Percentiles rank a stretch among this genome's conserved stretches.
Evolutionary conservation across 352 stramenopile genomes (phyloP).

Genomic region (Pythium sp.): DNA sequence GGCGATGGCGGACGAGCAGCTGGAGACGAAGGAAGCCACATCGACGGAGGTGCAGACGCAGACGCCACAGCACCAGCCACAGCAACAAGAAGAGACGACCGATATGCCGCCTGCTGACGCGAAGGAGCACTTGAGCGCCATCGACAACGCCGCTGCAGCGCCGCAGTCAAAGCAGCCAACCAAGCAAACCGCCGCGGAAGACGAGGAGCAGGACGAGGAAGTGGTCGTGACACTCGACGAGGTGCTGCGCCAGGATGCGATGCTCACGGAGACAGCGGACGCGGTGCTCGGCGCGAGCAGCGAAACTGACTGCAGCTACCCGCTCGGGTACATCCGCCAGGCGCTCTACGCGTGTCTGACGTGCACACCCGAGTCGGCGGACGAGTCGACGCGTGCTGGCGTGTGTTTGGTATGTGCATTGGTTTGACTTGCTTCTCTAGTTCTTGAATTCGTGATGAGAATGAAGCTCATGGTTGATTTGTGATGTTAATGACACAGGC

Average conservation of each 20-base stretch:
- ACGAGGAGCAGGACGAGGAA: conserved; percentile 41
- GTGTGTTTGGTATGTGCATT: conserved; percentile 43
- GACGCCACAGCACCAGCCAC: not conserved
- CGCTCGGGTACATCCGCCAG: conserved; percentile 65
- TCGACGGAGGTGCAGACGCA: not conserved
- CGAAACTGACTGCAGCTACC: conserved; percentile 65
- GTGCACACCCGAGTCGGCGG: conserved; percentile 45
- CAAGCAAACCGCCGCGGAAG: not conserved
- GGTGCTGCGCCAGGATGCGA: conserved; percentile 49
- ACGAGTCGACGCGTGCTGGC: conserved; percentile 36
- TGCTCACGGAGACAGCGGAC: conserved; percentile 55
- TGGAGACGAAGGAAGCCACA: not conserved
- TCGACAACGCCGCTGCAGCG: not conserved
- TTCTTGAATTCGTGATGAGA: too few relatives aligned
- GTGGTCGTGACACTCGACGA: conserved; percentile 61
- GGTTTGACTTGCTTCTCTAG: too few relatives aligned
- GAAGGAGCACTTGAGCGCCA: conserved; percentile 6
- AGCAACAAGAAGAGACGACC: not conserved
- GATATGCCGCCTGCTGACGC: conserved; percentile 1
- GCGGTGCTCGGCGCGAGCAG: conserved; percentile 59
- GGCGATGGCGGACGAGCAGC: not conserved
- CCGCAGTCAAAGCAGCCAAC: not conserved
- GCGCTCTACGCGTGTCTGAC: conserved; percentile 69
- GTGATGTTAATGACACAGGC: conserved; percentile 20
- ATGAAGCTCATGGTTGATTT: too few relatives aligned